Evolutionary conservation across 2,329 filamentous ascomycete species (phyloP).

Genomic region (Pestalotiopsis fici): DNA sequence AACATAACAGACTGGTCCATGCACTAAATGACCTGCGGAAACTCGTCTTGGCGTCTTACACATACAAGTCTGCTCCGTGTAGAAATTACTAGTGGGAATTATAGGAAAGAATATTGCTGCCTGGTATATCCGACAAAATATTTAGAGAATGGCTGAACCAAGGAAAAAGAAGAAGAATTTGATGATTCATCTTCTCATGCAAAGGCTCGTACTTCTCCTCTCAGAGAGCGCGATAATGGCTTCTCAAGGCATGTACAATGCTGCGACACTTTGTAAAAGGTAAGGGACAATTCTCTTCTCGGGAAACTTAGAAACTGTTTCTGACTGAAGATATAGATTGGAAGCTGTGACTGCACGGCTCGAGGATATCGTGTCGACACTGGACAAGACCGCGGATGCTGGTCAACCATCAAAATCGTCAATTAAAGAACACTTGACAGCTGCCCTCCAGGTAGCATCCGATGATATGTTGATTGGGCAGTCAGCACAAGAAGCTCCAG

Average conservation of each 20-base stretch:
- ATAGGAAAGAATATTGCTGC: no score
- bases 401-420: background rate
- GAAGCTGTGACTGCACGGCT: conserved; percentile 2
- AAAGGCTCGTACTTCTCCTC: background rate
- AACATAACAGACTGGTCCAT: background rate
- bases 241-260: background rate
- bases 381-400: background rate
- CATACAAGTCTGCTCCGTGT: background rate
- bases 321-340: background rate
- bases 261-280: background rate
- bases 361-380: background rate
- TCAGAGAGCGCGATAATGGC: background rate
- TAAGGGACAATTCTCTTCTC: background rate
- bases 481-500: background rate
- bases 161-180: no score
- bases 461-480: background rate
- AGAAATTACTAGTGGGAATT: no score
- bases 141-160: no score
- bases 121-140: no score
- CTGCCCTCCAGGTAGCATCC: background rate
- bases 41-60: background rate
- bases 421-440: background rate
- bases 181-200: no score
- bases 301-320: background rate
- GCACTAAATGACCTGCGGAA: background rate